Percentiles rank a stretch among this genome's conserved stretches.
These are phyloP conservation scores for Pythium vanterpoolii DNA, from an alignment of 352 stramenopile genomes.

Conservation along the genomic window DNA sequence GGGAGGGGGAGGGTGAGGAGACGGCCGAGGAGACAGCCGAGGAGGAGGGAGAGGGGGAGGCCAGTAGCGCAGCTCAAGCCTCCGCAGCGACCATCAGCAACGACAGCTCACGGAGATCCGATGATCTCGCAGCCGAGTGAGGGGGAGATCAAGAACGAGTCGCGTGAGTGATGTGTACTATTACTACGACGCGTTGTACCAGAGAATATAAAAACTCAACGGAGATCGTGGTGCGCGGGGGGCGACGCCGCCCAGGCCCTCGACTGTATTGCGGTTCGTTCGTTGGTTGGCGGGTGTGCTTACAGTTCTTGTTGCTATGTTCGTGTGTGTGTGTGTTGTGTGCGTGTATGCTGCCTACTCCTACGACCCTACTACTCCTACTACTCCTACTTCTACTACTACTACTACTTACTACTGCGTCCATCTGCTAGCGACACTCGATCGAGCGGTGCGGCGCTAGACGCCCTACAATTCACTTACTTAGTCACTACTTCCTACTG, in stretches of 20 bases:
- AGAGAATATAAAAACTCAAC: not conserved
- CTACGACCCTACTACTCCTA: conserved; percentile 22
- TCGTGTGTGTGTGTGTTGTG: conserved; percentile 12
- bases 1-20: not conserved
- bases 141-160: not conserved
- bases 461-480: conserved; percentile 24
- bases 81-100: not conserved
- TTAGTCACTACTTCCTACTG: conserved; percentile 25
- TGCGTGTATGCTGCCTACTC: too few relatives aligned
- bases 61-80: not conserved
- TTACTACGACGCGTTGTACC: not conserved
- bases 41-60: not conserved
- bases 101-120: not conserved
- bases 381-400: conserved; percentile 27
- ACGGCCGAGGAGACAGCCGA: not conserved
- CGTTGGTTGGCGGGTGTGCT: conserved; percentile 10
- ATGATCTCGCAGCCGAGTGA: conserved; percentile 1
- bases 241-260: not conserved
- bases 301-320: conserved; percentile 15
- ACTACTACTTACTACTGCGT: conserved; percentile 40
- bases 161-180: conserved; percentile 3
- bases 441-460: not conserved
- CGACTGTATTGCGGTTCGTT: conserved; percentile 4
- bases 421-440: conserved; percentile 12
- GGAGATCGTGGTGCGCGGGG: not conserved